Evolutionary conservation across 768 basidiomycete species (phyloP), one percentile per base, ranked within the genome.

Genomic region (Phanerochaete carnosa): DNA sequence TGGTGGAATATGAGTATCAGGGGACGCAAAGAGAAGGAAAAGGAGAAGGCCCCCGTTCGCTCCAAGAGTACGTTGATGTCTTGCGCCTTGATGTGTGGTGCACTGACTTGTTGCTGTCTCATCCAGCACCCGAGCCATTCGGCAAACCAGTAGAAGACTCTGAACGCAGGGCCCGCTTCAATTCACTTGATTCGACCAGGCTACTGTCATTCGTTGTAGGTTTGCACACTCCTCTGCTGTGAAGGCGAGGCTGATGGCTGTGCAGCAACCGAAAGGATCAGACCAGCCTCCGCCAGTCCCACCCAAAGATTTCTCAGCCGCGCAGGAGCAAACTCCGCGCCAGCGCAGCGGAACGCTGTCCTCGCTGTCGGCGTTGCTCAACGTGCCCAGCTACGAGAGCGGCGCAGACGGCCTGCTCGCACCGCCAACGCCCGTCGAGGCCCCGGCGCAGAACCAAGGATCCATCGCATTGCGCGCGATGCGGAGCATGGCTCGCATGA

Each of bases 391-490:
- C 23, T 30, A 28, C 15, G 51, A 52, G 2, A 6, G 22, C 32
- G 30, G 51, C 6, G 13, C 51, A 13, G 35, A 39, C 1, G 58
- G 37, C 9, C 45, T 68, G n/a, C 68, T 71, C 23, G 56, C 66
- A 0, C 60, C 65, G 25, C 29, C 64, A 59, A 13, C 52, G 72
- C 23, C 52, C 39, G 70, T 68, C 26, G 26, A 45, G 15, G 32
- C 47, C 25, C 39, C 39, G 37, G 53, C 52, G 43, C 64, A 50
- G 22, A 35, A 66, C 54, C 80, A 82, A 29, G 83, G 81, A 30
- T 90, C 88, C 0, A 89, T 93, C 45, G 91, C 91, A 0, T 60
- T 92, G 29, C 83, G 91, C 5, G 91, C 91, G 4, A 92, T 93
- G 76, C 79, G 87, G 45, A 88, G 86, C 15, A 85, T 94, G 64